Evolutionary conservation across 345 rosid species (phyloP), one percentile per base, ranked within the genome.

Genomic region (Noccaea bulbosa): DNA sequence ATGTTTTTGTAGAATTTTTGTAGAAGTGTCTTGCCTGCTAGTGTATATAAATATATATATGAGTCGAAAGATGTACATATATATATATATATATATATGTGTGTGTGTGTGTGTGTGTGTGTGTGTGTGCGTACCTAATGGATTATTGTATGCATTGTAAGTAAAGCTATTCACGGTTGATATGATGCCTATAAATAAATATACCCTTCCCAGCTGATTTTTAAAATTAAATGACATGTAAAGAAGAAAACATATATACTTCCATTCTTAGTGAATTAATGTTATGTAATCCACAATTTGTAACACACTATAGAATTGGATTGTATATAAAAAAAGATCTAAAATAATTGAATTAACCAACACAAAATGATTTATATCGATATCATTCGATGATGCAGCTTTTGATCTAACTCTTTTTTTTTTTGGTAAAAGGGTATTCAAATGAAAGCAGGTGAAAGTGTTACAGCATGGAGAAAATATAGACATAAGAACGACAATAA

Each of bases 131-230:
- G 3, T 32, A 75, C 52, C 57, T 69, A 75, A 62, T 68, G 45
- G 37, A 53, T 74, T 8, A 61, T 52, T 62, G 59, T 75, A 69
- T 75, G 74, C 57, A 61, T 62, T 75, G 62, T 75, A 75, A 52
- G 78, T 54, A 51, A 74, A 67, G 78, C 30, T 50, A 73, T 39
- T 20, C 24, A 37, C 14, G 40, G 27, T 72, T 56, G 65, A 47
- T 37, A 38, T 55, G 58, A 24, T 47, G 65, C 52, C 44, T 38
- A 9, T 2, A 14, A 48, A 57, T 15, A 30, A 64, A 46, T 10
- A 37, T 63, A 24, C 5, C 7, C 45, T 69, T 10, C 41, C 32
- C 50, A 49, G 20, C 52, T 8, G 27, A 1, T 6, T 37, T 24
- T 38, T 56, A 32, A 0, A 38, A 12, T 11, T n/a, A n/a, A 63